Evolutionary conservation across 2,329 filamentous ascomycete species (phyloP), one percentile per base, ranked within the genome.

Genomic region (Xylariaceae sp.): DNA sequence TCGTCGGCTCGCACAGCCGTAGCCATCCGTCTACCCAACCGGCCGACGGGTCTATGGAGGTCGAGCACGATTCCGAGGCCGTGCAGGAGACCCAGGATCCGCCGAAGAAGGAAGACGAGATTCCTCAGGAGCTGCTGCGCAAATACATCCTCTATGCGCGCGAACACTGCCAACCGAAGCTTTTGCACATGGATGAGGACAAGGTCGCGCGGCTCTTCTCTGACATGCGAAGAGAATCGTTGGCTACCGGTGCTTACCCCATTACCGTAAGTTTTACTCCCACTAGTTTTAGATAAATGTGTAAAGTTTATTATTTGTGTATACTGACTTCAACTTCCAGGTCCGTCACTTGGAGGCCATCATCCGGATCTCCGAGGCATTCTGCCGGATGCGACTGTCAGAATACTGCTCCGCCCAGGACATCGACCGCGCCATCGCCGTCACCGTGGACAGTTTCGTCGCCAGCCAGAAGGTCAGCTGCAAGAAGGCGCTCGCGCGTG

Each of bases 81-180:
- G 47, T 61, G 14, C 57, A 52, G 19, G 71, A 74, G 46, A 70
- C 60, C 20, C 69, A 74, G 48, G 62, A 56, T 3, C 56, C 63
- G 1, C 49, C 61, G 16, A 67, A 67, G 7, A 78, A 79, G 51
- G 78, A 84, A 65, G 88, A 88, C 50, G 89, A 95, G 61, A 96
- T 99, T 52, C 86, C 92, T 0, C 95, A 99, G 71, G 91, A 95
- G 66, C 79, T 99, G 44, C 78, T 99, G 63, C 82, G 95, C 63
- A 99, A 99, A 76, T 99, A 98, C 74, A 99, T 99, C 65, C 81
- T 98, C 18, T 99, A 97, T 69, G 92, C 95, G 0, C 84, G 93
- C 29, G 92, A 97, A 73, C 89, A 89, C 67, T 96, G 91, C 74
- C 84, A 84, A 51, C 95, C 95, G 7, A 98, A 96, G 77, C 82